phyloP scores from a whole-genome alignment of 140 eudicot genomes.

The Erigeron philadelphicus region DNA sequence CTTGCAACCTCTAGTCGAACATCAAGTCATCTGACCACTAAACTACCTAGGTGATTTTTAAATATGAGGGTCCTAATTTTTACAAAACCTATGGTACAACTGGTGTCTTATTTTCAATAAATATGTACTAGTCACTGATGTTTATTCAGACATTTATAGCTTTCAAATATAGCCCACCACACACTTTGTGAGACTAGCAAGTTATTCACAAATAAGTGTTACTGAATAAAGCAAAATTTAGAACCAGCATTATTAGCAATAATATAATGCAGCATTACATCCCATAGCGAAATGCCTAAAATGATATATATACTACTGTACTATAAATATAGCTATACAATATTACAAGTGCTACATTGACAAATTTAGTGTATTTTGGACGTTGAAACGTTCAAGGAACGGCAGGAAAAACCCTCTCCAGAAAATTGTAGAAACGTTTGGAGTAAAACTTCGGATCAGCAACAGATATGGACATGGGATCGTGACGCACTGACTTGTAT shows the following conservation, averaged over 20 bases:
- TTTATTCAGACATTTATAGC: conserved; percentile 24
- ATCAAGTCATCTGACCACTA: no score
- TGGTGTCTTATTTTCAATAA: conserved; percentile 28
- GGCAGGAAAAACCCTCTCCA: conserved; percentile 48
- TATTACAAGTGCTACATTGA: neutral
- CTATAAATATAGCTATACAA: conserved; percentile 14
- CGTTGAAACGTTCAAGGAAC: conserved; percentile 13
- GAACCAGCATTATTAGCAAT: neutral
- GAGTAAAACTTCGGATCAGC: conserved; percentile 60
- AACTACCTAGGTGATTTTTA: no score
- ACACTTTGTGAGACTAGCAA: conserved; percentile 15
- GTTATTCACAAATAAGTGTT: conserved; percentile 1
- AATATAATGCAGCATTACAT: neutral
- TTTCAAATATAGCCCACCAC: conserved; percentile 15
- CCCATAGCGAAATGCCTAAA: neutral
- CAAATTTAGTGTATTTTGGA: neutral
- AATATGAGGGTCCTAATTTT: no score
- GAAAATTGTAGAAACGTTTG: conserved; percentile 51
- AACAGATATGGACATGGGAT: conserved; percentile 60
- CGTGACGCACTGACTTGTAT: conserved; percentile 45
- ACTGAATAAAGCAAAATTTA: neutral
- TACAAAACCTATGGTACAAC: conserved; percentile 17
- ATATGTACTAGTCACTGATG: conserved; percentile 32
- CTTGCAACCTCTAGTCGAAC: no score
- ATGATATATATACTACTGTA: neutral